phyloP scores from a whole-genome alignment of 371 early-diverging fungal genomes.

The Lichtheimia ornata region DNA sequence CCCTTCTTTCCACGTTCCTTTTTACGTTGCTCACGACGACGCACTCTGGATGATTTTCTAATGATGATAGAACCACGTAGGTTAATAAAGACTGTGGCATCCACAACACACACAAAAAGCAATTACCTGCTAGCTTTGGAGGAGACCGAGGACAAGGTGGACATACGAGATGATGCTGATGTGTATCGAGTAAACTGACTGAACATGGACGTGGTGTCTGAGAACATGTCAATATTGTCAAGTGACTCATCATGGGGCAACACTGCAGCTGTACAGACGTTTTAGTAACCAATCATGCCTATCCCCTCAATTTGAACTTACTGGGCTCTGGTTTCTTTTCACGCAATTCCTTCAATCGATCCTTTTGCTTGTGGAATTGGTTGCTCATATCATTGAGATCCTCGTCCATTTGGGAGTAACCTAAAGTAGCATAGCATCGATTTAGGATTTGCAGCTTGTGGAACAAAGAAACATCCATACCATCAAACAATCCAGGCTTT shows the following conservation, averaged over 20 bases:
- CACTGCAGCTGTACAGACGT: conserved; percentile 19
- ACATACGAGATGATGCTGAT: conserved; percentile 57
- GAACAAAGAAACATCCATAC: conserved; percentile 21
- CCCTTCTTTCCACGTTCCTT: conserved; percentile 87
- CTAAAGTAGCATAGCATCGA: conserved; percentile 11
- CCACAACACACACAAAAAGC: conserved; percentile 4
- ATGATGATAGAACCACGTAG: background rate
- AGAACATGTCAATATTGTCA: conserved; percentile 91
- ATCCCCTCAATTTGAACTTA: conserved; percentile 4
- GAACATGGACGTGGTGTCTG: conserved; percentile 91
- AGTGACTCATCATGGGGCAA: conserved; percentile 60
- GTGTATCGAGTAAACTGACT: conserved; percentile 84
- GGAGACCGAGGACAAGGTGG: conserved; percentile 55
- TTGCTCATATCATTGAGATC: conserved; percentile 74
- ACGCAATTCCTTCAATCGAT: conserved; percentile 59
- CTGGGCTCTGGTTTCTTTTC: conserved; percentile 41
- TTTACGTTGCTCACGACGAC: conserved; percentile 74
- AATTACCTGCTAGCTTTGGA: conserved; percentile 45
- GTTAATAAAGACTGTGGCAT: background rate
- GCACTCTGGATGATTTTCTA: conserved; percentile 72
- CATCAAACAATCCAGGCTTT: conserved; percentile 72
- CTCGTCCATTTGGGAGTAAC: conserved; percentile 60
- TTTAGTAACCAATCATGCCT: background rate
- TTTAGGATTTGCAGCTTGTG: background rate
- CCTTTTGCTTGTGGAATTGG: conserved; percentile 69